Evolutionary conservation across 495 filamentous ascomycete genomes (phyloP).

Genomic region (Poronia punctata): DNA sequence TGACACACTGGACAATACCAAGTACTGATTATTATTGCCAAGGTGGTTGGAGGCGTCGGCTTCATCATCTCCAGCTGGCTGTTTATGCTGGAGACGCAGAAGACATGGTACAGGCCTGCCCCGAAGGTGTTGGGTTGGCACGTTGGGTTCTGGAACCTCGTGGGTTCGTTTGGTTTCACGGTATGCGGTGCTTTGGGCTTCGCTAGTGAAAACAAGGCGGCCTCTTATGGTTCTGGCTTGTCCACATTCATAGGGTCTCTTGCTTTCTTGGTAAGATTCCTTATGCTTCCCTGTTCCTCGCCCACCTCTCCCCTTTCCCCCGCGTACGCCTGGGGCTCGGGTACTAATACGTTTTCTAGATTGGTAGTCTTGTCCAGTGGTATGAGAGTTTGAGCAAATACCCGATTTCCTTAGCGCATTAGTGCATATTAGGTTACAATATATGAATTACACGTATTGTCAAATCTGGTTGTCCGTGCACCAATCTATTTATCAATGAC

Average conservation of each 20-base stretch:
- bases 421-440: too few relatives aligned
- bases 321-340: too few relatives aligned
- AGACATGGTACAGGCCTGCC: constrained; percentile 58
- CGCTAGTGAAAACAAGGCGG: constrained; percentile 30
- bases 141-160: constrained; percentile 37
- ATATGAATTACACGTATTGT: too few relatives aligned
- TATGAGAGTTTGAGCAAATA: constrained; percentile 57
- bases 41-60: constrained; percentile 58
- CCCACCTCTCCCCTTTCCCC: too few relatives aligned
- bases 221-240: constrained; percentile 45
- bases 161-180: constrained; percentile 60
- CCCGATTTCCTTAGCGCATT: constrained; percentile 44
- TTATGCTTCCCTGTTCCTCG: neutral
- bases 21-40: constrained; percentile 11
- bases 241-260: constrained; percentile 64
- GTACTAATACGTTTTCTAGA: too few relatives aligned
- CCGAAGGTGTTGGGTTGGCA: constrained; percentile 50
- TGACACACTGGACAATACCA: too few relatives aligned
- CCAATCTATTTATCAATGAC: too few relatives aligned
- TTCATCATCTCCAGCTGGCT: constrained; percentile 55
- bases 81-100: constrained; percentile 66
- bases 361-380: constrained; percentile 58
- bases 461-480: too few relatives aligned
- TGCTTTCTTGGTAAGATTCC: constrained; percentile 50
- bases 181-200: constrained; percentile 60